These are phyloP conservation scores for Podospora tetraspora DNA, from an alignment of 495 filamentous ascomycete genomes.

Conservation along the genomic window DNA sequence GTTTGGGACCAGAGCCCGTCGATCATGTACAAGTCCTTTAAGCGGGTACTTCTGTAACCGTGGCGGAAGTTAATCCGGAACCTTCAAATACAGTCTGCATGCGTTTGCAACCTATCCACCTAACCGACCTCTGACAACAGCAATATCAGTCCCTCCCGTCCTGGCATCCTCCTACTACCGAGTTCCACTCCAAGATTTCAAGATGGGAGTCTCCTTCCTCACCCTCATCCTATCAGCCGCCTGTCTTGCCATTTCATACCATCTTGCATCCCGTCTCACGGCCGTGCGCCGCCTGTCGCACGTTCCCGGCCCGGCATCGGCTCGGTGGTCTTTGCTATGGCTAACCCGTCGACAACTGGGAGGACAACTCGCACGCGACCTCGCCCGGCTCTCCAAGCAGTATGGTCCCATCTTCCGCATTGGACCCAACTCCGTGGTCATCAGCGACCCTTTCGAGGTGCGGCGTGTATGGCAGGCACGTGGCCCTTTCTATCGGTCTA, in stretches of 20 bases:
- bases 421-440: conserved; percentile 35
- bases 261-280: conserved; percentile 2
- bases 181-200: too few species aligned
- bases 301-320: conserved; percentile 13
- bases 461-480: conserved; percentile 34
- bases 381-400: conserved; percentile 11
- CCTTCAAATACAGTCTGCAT: too few species aligned
- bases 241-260: conserved; percentile 6
- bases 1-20: background rate
- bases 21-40: background rate
- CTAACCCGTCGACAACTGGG: conserved; percentile 11
- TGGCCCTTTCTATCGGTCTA: conserved; percentile 8
- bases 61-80: too few species aligned
- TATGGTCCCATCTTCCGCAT: conserved; percentile 30
- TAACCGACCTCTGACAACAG: too few species aligned
- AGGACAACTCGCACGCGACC: conserved; percentile 3
- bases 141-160: too few species aligned
- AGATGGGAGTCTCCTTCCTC: background rate
- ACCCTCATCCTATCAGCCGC: background rate
- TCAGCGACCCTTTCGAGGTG: conserved; percentile 36
- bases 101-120: too few species aligned
- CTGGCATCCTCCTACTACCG: too few species aligned
- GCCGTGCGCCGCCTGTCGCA: conserved; percentile 5
- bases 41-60: background rate
- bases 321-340: conserved; percentile 10